Conservation (phyloP, 306 rosid species). For the Carpinus viminea region DNA sequence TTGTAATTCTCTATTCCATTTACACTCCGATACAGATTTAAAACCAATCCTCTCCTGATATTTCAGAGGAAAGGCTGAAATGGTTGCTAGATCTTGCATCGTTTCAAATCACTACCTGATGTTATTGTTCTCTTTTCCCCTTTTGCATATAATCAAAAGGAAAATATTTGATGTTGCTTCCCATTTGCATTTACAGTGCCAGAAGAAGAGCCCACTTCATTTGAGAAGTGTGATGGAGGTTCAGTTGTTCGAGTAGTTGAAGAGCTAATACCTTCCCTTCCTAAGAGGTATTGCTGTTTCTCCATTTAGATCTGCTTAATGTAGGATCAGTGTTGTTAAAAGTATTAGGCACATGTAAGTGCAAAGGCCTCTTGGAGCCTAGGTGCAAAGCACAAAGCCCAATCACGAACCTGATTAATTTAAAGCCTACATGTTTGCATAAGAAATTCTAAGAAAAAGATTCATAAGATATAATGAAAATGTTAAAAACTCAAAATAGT, state of each 20-base stretch:
- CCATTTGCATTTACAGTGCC: slow-evolving; percentile 28
- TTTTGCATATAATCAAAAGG: slow-evolving; percentile 1
- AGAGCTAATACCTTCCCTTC: slow-evolving; percentile 53
- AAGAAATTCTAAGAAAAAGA: neutral
- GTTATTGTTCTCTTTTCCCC: neutral
- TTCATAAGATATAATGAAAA: neutral
- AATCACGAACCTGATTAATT: neutral
- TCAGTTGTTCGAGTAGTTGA: slow-evolving; percentile 39
- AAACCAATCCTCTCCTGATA: slow-evolving; percentile 1
- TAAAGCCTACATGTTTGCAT: neutral
- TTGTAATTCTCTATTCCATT: too few relatives aligned
- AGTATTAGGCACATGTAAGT: too few relatives aligned
- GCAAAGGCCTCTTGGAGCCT: neutral
- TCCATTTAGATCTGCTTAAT: neutral
- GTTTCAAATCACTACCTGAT: neutral
- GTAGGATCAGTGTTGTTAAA: too few relatives aligned
- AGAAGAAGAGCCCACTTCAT: slow-evolving; percentile 29
- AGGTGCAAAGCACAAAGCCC: neutral
- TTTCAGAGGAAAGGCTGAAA: neutral
- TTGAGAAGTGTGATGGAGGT: slow-evolving; percentile 23
- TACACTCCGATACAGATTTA: too few relatives aligned
- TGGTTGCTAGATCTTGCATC: neutral
- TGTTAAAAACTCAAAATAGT: too few relatives aligned
- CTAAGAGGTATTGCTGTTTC: slow-evolving; percentile 58
- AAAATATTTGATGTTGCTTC: neutral